Evolutionary conservation across 805 yeast genomes (phyloP).

Genomic region (Phaffomyces thermotolerans): DNA sequence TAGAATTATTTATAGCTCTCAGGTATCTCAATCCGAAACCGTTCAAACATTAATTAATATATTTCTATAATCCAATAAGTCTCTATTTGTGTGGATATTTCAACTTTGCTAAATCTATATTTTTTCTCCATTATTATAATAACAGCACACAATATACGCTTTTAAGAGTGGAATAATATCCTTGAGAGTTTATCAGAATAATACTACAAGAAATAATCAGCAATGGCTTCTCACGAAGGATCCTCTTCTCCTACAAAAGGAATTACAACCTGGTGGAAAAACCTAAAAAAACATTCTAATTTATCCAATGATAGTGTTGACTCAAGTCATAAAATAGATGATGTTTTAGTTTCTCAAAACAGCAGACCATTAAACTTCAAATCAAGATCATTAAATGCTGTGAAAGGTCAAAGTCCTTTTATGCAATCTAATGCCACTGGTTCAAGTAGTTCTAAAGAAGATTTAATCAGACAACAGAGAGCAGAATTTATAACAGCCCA

Average conservation of each 20-base stretch:
- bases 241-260: slow-evolving; percentile 28
- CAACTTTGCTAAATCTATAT: too few species aligned
- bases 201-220: too few species aligned
- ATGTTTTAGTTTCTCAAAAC: slow-evolving; percentile 2
- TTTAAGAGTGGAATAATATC: too few species aligned
- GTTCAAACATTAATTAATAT: too few species aligned
- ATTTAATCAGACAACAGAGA: slow-evolving; percentile 27
- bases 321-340: slow-evolving; percentile 9
- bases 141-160: neutral
- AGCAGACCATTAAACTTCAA: slow-evolving; percentile 29
- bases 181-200: too few species aligned
- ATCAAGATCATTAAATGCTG: slow-evolving; percentile 28
- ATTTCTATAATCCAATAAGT: too few species aligned
- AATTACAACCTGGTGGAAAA: slow-evolving; percentile 35
- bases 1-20: too few species aligned
- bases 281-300: slow-evolving; percentile 26
- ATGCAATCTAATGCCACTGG: slow-evolving; percentile 3
- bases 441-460: slow-evolving; percentile 5
- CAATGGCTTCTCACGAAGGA: slow-evolving; percentile 19
- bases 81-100: too few species aligned
- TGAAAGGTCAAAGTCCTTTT: slow-evolving; percentile 11
- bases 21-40: too few species aligned
- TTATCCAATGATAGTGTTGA: slow-evolving; percentile 18
- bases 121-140: neutral
- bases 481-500: slow-evolving; percentile 30